phyloP scores from a whole-genome alignment of 176 grass and related monocot genomes.

The Melocanna baccifera region DNA sequence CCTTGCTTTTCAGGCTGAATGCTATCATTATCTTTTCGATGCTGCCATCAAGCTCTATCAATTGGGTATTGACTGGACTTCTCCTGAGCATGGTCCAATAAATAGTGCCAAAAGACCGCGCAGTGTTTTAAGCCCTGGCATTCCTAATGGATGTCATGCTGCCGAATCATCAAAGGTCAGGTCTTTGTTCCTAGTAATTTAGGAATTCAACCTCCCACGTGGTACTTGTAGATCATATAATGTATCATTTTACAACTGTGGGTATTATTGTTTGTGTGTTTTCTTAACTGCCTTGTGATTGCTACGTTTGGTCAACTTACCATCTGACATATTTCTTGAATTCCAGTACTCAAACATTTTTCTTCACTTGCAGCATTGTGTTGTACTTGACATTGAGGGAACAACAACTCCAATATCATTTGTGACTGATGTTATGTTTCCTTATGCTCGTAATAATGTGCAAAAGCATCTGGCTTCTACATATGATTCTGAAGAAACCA shows the following conservation, averaged over 20 bases:
- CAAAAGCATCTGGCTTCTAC: slow-evolving; percentile 75
- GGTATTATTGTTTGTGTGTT: not conserved
- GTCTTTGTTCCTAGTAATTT: slow-evolving; percentile 26
- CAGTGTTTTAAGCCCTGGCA: slow-evolving; percentile 24
- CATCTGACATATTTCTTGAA: not conserved
- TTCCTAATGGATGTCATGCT: slow-evolving; percentile 48
- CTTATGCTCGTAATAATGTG: slow-evolving; percentile 91
- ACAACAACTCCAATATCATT: slow-evolving; percentile 96
- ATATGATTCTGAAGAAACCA: slow-evolving; percentile 73
- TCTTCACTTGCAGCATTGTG: slow-evolving; percentile 46
- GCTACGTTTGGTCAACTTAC: not conserved
- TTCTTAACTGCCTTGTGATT: slow-evolving; percentile 9
- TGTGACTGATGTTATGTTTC: slow-evolving; percentile 89
- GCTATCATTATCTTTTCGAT: slow-evolving; percentile 97
- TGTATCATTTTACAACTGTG: not conserved
- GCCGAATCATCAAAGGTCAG: slow-evolving; percentile 59
- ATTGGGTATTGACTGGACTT: slow-evolving; percentile 80
- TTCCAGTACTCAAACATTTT: not conserved
- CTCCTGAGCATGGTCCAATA: slow-evolving; percentile 68
- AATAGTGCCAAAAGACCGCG: slow-evolving; percentile 38
- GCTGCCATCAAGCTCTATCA: slow-evolving; percentile 87
- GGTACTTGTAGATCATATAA: not conserved
- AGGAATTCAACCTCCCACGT: not conserved
- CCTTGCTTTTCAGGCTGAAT: slow-evolving; percentile 72
- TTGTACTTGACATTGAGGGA: slow-evolving; percentile 93